Evolutionary conservation across 257 asterid genomes (phyloP), one percentile per base, ranked within the genome.

Genomic region (Nicotiana tabacum): DNA sequence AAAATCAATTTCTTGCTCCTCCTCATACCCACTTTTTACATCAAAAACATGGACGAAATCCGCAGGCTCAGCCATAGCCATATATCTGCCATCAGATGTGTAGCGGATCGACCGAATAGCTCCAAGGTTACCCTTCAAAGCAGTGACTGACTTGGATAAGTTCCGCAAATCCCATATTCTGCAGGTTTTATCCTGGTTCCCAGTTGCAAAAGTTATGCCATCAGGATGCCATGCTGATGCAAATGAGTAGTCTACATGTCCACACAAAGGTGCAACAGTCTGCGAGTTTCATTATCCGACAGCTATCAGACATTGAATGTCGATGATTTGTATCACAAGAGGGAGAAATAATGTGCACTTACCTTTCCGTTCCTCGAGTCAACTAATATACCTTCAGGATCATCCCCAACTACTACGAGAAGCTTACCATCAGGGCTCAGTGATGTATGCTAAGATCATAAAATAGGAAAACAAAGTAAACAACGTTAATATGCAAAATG

Each of bases 31-130:
- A 39, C 89, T 89, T 84, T 87, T 65, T 24, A 93, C 95, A 81
- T 92, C 96, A 77, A 92, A 93, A 35, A 95, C 82, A 77, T 95
- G 99, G 83, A 95, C 97, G 55, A 90, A 95, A 85, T 95, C 98
- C 4, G 97, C 97, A 79, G 97, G 96, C 88, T 93, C 98, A 4
- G 99, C 95, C 97, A 93, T 95, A n/a, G 99, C 91, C 97, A 95
- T 85, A 89, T 88, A 95, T 81, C 93, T 84, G 11, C 99, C 96
- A 78, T 95, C 99, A 7, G 92, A 90, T 5, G 98, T 82, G 85
- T 90, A 95, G 83, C 94, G 98, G 72, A 95, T 89, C 11, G 99
- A 95, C 17, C 95, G 92, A 57, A 95, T 90, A 78, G 98, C 94
- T 78, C 99, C 99, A 9, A 95, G 87, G 85, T 92, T 93, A 57